phyloP scores from a whole-genome alignment of 495 filamentous ascomycete genomes.

The Copromyces sp. region DNA sequence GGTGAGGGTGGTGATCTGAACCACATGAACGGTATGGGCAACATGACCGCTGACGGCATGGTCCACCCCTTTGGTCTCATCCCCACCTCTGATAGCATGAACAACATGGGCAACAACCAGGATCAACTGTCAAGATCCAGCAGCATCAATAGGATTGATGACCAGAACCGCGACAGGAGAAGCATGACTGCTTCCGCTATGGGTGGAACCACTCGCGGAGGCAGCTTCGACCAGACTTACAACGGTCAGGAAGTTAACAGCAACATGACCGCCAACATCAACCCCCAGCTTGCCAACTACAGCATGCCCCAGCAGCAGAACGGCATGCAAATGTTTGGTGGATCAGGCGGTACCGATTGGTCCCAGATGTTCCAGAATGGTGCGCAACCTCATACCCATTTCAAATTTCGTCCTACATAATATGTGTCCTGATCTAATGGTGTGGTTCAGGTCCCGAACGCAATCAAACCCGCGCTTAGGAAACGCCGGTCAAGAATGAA shows the following conservation, averaged over 20 bases:
- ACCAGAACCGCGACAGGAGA: conserved; percentile 40
- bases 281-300: conserved; percentile 46
- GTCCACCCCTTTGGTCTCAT: conserved; percentile 40
- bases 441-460: conserved; percentile 40
- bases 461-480: conserved; percentile 41
- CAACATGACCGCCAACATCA: conserved; percentile 45
- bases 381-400: conserved; percentile 34
- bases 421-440: conserved; percentile 47
- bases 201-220: conserved; percentile 24
- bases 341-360: conserved; percentile 48
- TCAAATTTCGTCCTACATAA: conserved; percentile 37
- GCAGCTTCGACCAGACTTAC: conserved; percentile 39
- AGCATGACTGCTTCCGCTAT: conserved; percentile 40
- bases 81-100: conserved; percentile 35
- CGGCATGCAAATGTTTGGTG: conserved; percentile 42
- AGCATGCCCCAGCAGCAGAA: conserved; percentile 42
- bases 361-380: conserved; percentile 63
- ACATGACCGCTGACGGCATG: conserved; percentile 41
- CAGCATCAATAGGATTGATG: conserved; percentile 45
- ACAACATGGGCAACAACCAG: conserved; percentile 41
- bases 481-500: conserved; percentile 15
- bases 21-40: conserved; percentile 43
- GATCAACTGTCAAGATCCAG: conserved; percentile 48
- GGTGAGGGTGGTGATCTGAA: conserved; percentile 36
- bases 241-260: conserved; percentile 40